Evolutionary conservation across 2,329 filamentous ascomycete genomes (phyloP).

Genomic region (Claviceps sp.): DNA sequence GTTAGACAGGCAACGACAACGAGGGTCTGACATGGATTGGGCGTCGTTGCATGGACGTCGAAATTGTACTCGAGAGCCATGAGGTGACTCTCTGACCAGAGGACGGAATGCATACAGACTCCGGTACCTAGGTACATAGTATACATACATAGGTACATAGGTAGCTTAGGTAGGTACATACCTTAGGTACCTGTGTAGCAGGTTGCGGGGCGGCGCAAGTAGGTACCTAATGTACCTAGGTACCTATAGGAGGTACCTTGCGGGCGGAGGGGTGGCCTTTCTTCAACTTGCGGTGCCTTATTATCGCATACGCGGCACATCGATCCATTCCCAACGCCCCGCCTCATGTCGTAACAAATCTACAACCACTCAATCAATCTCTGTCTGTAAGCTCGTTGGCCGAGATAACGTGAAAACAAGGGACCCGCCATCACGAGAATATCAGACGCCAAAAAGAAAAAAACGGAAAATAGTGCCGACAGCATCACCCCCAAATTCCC

Average conservation of each 20-base stretch:
- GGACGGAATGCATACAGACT: too few relatives aligned
- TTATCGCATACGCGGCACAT: slow-evolving; percentile 6
- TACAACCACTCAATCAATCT: neutral
- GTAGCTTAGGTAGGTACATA: too few relatives aligned
- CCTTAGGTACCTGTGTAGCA: too few relatives aligned
- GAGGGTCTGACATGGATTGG: neutral
- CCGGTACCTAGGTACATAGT: too few relatives aligned
- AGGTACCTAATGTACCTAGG: too few relatives aligned
- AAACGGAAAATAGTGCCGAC: neutral
- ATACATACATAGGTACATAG: too few relatives aligned
- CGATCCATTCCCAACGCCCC: slow-evolving; percentile 1
- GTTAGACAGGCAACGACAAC: neutral
- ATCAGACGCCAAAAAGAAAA: neutral
- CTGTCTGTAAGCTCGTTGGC: neutral
- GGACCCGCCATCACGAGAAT: neutral
- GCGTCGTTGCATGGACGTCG: neutral
- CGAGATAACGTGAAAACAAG: neutral
- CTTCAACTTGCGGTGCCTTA: neutral
- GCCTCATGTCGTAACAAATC: slow-evolving; percentile 5
- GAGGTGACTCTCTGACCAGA: neutral
- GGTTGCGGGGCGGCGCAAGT: neutral
- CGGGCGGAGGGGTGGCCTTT: too few relatives aligned
- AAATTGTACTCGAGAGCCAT: neutral
- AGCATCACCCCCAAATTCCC: neutral
- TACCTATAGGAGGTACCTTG: too few relatives aligned